Base-by-base conservation (phyloP, 495 filamentous ascomycete genomes). In the Antarctomyces pellizariae region DNA sequence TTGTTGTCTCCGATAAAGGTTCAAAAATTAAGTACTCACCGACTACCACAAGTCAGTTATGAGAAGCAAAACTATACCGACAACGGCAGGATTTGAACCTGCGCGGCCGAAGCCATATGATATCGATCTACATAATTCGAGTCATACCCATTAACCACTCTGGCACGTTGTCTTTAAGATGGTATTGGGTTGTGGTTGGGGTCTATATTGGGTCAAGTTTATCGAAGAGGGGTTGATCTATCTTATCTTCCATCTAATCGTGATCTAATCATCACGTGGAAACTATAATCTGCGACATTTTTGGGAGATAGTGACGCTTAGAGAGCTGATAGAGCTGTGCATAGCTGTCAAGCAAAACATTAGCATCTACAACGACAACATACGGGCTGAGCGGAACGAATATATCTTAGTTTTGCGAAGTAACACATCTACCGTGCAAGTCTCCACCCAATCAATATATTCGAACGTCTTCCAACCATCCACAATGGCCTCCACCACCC, bases 71-170 rank as follows among this genome's bases (percentile, higher is more conserved):
- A n/a, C n/a, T n/a, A n/a, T n/a, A 27, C 25, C 36, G 43, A 45
- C 37, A 38, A 36, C 27, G 35, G 38, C 35, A 43, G 37, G 42
- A 46, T 41, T 46, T 37, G 44, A 49, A 49, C 44, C 37, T 43
- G 37, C 36, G 49, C 49, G 41, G 34, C 49, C 49, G 49, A 52
- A 48, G 45, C 36, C 43, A 52, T 52, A 43, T 41, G 48, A 46
- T 52, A 31, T 31, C 37, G 25, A 28, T 13, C 2, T 22, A 23
- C 7, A 7, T 6, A 34, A 32, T 48, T 50, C 48, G 46, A 52
- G 47, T 43, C 48, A 39, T 38, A 55, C 50, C 44, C 50, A 50
- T 55, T 54, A 57, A 54, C 53, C 50, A 55, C 52, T 57, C 53
- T 52, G 52, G 45, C 50, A 57, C 42, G 33, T 37, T 41, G 47